Percentiles rank a stretch among this genome's conserved stretches.
Evolutionary conservation across 306 rosid genomes (phyloP).

Genomic region (Cotoneaster glaucophyllus): DNA sequence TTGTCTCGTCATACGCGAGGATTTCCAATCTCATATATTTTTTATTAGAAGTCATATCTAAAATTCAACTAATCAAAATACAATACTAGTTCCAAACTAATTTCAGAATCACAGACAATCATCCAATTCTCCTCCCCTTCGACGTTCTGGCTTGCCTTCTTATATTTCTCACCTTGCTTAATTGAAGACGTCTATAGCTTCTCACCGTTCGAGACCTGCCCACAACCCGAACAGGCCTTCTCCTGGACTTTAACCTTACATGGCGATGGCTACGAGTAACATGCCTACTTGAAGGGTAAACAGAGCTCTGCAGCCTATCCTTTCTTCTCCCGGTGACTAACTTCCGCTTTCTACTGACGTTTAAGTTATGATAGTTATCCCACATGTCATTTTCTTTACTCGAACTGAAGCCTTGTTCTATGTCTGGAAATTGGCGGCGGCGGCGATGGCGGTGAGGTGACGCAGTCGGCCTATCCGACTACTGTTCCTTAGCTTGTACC

Average conservation of each 20-base stretch:
- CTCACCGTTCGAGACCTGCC: background rate
- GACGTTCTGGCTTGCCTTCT: background rate
- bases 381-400: slow-evolving; percentile 11
- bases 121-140: background rate
- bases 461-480: slow-evolving; percentile 28
- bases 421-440: slow-evolving; percentile 19
- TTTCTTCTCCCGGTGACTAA: slow-evolving; percentile 11
- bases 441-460: background rate
- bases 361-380: background rate
- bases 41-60: background rate
- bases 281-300: slow-evolving; percentile 1
- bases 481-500: slow-evolving; percentile 38
- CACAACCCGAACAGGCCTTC: background rate
- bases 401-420: slow-evolving; percentile 36
- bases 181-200: background rate
- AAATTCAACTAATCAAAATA: background rate
- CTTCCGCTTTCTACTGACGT: slow-evolving; percentile 14
- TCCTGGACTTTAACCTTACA: background rate
- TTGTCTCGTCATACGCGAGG: too few species aligned
- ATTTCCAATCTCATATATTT: too few species aligned
- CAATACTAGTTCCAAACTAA: background rate
- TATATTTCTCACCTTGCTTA: background rate
- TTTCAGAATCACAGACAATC: background rate
- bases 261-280: background rate
- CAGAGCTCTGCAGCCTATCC: background rate